These are phyloP conservation scores for Glomus cerebriforme DNA, from an alignment of 192 early-diverging fungal species.

Conservation along the genomic window DNA sequence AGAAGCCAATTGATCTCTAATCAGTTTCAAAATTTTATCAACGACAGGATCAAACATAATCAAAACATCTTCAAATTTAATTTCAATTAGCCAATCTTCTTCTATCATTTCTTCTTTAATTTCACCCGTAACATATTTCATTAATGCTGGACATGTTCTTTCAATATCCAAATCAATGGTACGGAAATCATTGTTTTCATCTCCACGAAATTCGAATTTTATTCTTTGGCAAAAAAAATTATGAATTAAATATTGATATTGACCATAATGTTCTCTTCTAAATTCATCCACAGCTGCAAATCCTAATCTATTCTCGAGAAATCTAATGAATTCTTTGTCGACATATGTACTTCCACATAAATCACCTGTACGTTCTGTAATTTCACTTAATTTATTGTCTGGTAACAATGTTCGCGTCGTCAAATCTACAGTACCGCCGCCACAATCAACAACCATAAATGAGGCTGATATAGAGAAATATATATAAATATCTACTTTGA, in stretches of 20 bases:
- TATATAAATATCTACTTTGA: neutral
- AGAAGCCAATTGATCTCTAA: conserved; percentile 38
- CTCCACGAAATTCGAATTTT: neutral
- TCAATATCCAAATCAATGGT: neutral
- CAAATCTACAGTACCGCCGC: conserved; percentile 51
- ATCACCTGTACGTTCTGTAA: conserved; percentile 22
- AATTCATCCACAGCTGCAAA: neutral
- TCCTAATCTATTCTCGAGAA: neutral
- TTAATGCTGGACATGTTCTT: neutral
- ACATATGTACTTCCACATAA: conserved; percentile 11
- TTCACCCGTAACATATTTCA: conserved; percentile 14
- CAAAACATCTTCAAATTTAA: neutral
- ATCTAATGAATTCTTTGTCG: neutral
- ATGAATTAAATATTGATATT: conserved; percentile 4
- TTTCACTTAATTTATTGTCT: neutral
- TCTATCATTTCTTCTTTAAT: neutral
- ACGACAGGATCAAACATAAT: conserved; percentile 12
- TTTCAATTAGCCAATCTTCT: conserved; percentile 13
- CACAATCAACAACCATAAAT: conserved; percentile 54
- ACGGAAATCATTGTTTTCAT: neutral
- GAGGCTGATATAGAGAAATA: neutral
- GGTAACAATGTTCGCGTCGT: conserved; percentile 15
- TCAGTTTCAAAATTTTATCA: conserved; percentile 23
- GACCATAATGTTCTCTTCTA: neutral
- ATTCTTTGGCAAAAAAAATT: neutral